Base-by-base conservation (phyloP, 83 land plant species). In the Diphasiastrum complanatum region DNA sequence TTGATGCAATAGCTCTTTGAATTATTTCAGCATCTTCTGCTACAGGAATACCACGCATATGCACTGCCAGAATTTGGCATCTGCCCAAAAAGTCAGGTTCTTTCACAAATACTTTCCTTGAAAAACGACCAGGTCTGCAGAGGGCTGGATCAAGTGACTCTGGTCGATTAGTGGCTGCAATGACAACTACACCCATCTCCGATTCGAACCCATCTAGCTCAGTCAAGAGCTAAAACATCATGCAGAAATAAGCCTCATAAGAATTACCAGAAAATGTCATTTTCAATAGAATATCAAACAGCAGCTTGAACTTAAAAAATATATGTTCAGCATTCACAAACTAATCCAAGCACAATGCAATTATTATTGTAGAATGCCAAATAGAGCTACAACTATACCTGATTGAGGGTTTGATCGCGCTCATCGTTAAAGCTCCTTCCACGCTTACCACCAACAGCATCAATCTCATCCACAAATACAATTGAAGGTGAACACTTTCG, bases 161-260 rank as follows among this genome's bases (percentile, higher is more conserved):
- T 33, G 97, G 92, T 33, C 97, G 73, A 58, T 95, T 95, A n/a
- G 99, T 95, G 40, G 97, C 99, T 35, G 89, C 93, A 45, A 89
- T 76, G 26, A 95, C 99, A 51, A 89, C 62, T 37, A 55, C 59
- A 11, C 59, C 59, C 6, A 11, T 55, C 34, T 30, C 59, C 14
- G 59, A 26, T 30, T 55, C 59, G 19, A 55, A 55, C 14, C 59
- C 59, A 55, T 55, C 59, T 35, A 55, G 26, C 59, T 55, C 59
- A 6, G 59, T 55, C 59, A 55, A 30, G 34, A 55, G 59, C 59
- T 55, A 78, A 72, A 49, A 38, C 14, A 23, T 25, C 26, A 35
- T 53, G n/a, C n/a, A 46, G 52, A n/a, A 45, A 33, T 61, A 0
- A 45, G 6, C 32, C 24, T 35, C 22, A 33, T 28, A 60, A 62